A percentile compares a stretch with the other conserved stretches of the same genome.
phyloP scores from a whole-genome alignment of 345 rosid genomes.

The Pugionium cornutum region DNA sequence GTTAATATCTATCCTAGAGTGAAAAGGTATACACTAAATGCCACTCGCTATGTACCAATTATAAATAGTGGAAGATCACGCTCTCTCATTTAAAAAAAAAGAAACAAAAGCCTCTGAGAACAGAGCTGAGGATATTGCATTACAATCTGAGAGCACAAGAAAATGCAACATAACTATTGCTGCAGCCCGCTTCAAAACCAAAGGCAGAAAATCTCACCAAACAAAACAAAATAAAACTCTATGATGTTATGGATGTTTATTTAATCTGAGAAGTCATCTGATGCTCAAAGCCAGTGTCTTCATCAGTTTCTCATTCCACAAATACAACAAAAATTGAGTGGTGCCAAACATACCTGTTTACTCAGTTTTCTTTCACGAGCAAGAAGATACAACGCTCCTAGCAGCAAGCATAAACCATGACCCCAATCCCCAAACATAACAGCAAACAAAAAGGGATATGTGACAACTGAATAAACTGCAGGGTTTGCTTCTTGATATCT shows the following conservation, averaged over 20 bases:
- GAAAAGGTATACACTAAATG: background rate
- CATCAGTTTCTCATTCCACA: background rate
- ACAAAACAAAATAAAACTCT: slow-evolving; percentile 15
- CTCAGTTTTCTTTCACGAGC: slow-evolving; percentile 78
- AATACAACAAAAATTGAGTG: slow-evolving; percentile 15
- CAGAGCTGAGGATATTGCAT: slow-evolving; percentile 11
- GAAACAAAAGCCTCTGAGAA: background rate
- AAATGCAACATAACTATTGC: slow-evolving; percentile 14
- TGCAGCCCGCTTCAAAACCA: slow-evolving; percentile 19
- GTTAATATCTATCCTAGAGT: background rate
- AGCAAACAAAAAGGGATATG: slow-evolving; percentile 87
- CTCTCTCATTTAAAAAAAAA: slow-evolving; percentile 5
- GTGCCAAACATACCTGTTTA: slow-evolving; percentile 56
- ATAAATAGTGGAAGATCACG: background rate
- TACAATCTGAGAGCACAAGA: slow-evolving; percentile 10
- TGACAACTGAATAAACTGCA: slow-evolving; percentile 77
- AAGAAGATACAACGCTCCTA: slow-evolving; percentile 85
- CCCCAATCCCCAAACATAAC: slow-evolving; percentile 58
- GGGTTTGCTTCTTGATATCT: slow-evolving; percentile 98
- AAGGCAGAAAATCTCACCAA: slow-evolving; percentile 13
- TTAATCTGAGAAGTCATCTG: background rate
- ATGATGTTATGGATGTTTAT: slow-evolving; percentile 2
- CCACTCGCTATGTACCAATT: background rate
- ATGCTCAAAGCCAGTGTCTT: slow-evolving; percentile 13
- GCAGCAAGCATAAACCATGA: slow-evolving; percentile 90